Evolutionary conservation across 108 stramenopile genomes (phyloP), one percentile per base, ranked within the genome.

Genomic region (Cylindrotheca fusiformis): DNA sequence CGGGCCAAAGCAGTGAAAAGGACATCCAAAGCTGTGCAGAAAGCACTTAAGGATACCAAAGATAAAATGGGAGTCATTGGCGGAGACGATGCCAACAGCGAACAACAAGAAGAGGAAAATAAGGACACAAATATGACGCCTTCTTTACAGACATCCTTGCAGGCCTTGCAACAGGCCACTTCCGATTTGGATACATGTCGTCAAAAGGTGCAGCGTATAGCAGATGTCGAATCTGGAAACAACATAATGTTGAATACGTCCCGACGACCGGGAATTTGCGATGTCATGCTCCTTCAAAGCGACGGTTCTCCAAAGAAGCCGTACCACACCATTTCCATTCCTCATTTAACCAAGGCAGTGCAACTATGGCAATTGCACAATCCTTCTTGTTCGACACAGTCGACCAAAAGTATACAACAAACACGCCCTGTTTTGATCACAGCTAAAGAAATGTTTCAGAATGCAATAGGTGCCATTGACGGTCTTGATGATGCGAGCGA

Each of bases 291-390:
- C 32, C 31, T 60, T 20, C 58, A 24, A 52, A 48, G 31, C 4
- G 31, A 31, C 21, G 58, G 58, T 32, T 60, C 45, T 41, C 52
- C 58, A 30, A 52, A 41, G 19, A 55, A 55, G 22, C 72, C 72
- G n/a, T 73, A 73, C 33, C n/a, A 67, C 47, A 59, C 65, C 36
- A 22, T 73, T 17, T 54, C 49, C 23, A 36, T 22, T 12, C 19
- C 18, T 2, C 72, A 73, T 53, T 60, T 44, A n/a, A 31, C 19
- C n/a, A 72, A 72, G 32, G 47, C 59, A 1, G 26, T 50, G 19
- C 28, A 30, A 26, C 46, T 66, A 17, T 58, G 33, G 55, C 46
- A 33, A 27, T 8, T 36, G 31, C 44, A 52, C 18, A 32, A 52
- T 30, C 30, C 54, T 20, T 19, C 2, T 12, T 19, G 2, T 44